Percentiles rank a stretch among this genome's conserved stretches.
These are phyloP conservation scores for Theileria annulata DNA, from an alignment of 169 alveolate species.

Conservation along the genomic window DNA sequence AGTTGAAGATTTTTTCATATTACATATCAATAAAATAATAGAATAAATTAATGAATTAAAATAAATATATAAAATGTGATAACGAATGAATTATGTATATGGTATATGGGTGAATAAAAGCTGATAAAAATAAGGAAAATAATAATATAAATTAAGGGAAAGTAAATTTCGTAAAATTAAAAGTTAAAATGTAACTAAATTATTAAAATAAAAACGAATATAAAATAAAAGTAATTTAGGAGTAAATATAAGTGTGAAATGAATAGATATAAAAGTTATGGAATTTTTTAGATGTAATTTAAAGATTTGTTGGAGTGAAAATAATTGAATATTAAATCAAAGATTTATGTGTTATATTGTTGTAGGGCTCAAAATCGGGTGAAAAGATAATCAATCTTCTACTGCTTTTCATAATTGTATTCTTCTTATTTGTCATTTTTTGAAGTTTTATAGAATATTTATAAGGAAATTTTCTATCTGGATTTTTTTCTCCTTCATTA, in stretches of 20 bases:
- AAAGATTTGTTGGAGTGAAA: not conserved
- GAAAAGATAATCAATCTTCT: not conserved
- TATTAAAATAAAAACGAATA: not conserved
- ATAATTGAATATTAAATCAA: not conserved
- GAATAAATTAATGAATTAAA: not conserved
- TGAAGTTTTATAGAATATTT: not conserved
- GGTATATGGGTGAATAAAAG: not conserved
- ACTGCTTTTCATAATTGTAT: not conserved
- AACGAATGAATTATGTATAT: not conserved
- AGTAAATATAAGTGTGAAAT: not conserved
- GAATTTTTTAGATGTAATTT: not conserved
- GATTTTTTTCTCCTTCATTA: not conserved
- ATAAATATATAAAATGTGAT: not conserved
- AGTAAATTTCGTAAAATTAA: not conserved
- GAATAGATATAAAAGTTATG: not conserved
- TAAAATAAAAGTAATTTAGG: not conserved
- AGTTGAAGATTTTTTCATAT: conserved; percentile 10
- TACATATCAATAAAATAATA: not conserved
- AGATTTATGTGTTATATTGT: not conserved
- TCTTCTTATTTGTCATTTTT: not conserved
- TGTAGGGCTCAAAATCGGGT: conserved; percentile 11
- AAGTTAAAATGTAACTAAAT: not conserved
- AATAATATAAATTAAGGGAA: not conserved
- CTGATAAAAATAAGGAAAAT: not conserved
- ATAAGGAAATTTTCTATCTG: not conserved